phyloP scores from a whole-genome alignment of 805 yeast genomes.

The Kregervanrija fluxuum region DNA sequence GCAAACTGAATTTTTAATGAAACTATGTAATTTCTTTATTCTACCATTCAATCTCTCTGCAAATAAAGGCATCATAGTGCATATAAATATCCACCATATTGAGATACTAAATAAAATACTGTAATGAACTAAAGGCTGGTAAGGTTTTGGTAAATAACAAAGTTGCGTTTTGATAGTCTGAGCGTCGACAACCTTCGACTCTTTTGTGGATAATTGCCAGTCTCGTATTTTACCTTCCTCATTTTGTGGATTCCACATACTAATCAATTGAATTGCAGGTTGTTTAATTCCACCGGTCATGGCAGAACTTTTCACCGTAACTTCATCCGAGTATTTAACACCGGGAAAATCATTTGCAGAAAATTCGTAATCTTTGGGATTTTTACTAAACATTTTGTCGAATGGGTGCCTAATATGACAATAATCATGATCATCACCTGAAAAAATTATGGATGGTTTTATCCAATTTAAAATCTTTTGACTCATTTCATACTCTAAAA shows the following conservation, averaged over 20 bases:
- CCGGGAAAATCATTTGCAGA: conserved; percentile 11
- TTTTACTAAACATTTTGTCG: conserved; percentile 10
- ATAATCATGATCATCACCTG: conserved; percentile 97
- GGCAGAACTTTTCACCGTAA: conserved; percentile 81
- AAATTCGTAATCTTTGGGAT: conserved; percentile 5
- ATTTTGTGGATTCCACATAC: conserved; percentile 37
- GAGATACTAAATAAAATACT: conserved; percentile 7
- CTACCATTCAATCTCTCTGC: conserved; percentile 6
- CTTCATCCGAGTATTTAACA: conserved; percentile 47
- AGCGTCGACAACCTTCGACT: conserved; percentile 17
- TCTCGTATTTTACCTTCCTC: neutral
- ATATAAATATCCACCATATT: conserved; percentile 14
- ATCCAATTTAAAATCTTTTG: conserved; percentile 50
- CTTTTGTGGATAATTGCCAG: conserved; percentile 6
- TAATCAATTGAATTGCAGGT: conserved; percentile 83
- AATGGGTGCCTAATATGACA: conserved; percentile 62
- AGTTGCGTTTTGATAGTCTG: conserved; percentile 23
- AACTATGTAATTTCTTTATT: neutral
- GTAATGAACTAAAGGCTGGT: conserved; percentile 18
- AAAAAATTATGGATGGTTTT: conserved; percentile 63
- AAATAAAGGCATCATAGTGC: conserved; percentile 9
- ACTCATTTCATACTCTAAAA: conserved; percentile 56
- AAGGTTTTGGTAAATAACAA: conserved; percentile 26
- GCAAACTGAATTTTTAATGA: neutral
- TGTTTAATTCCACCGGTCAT: conserved; percentile 85